Evolutionary conservation across 495 filamentous ascomycete genomes (phyloP), one percentile per base, ranked within the genome.

Genomic region (Neurospora sp.): DNA sequence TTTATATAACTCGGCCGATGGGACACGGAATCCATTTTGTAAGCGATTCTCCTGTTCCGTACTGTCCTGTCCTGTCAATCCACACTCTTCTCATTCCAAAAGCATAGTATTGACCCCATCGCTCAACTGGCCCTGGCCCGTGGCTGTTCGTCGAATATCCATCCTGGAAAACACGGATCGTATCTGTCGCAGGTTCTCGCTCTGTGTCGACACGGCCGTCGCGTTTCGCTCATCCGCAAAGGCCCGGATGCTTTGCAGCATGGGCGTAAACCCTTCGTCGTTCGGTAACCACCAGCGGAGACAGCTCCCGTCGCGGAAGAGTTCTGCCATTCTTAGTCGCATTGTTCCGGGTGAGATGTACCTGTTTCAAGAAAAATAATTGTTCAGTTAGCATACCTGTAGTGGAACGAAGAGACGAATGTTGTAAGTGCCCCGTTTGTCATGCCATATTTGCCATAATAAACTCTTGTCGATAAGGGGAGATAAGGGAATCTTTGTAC

Each of bases 261-360:
- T 87, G 7, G 88, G 85, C 4, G 88, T 87, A 76, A 90, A 91
- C 27, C 88, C 89, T 83, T 94, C 92, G 77, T 94, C 89, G 77
- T 94, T 89, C 3, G 94, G 92, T 31, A 96, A 87, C 94, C 94
- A 97, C 93, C 93, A 97, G 44, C 91, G 86, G 71, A 87, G 85
- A 73, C 93, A 85, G 70, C 89, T 90, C 11, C 89, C 87, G 41
- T 91, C 84, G 75, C 86, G 83, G 86, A 93, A 97, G 40, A 92
- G 79, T 39, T 90, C 87, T 16, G 92, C 88, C 84, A 99, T 90
- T 70, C 87, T 88, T 35, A 83, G 81, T 76, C 95, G 92, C 81
- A 94, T 90, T 54, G 87, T 89, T 39, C 87, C 81, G 9, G 94
- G 90, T 74, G 91, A 93, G 37, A 96, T 90, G 80, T 96, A 97